Percentiles rank a stretch among this genome's conserved stretches.
Conservation (phyloP, 2,329 filamentous ascomycete genomes). For the Pyrenophora tritici-repentis region DNA sequence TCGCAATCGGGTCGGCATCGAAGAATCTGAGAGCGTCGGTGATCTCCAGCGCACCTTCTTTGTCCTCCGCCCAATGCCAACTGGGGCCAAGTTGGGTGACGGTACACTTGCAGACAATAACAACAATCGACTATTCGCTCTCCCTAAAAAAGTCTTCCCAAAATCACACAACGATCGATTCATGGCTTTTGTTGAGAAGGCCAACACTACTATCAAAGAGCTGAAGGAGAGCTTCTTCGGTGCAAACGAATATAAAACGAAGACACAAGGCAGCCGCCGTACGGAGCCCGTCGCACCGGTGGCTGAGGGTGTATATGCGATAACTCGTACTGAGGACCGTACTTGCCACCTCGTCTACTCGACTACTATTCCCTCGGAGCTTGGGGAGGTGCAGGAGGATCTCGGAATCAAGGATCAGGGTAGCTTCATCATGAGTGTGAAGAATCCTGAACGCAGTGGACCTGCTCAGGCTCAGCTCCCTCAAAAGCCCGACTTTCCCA, state of each 20-base stretch:
- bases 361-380: slow-evolving; percentile 71
- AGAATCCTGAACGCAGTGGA: slow-evolving; percentile 74
- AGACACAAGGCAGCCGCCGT: slow-evolving; percentile 72
- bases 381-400: slow-evolving; percentile 74
- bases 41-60: slow-evolving; percentile 82
- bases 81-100: slow-evolving; percentile 69
- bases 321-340: slow-evolving; percentile 69
- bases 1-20: slow-evolving; percentile 73
- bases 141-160: slow-evolving; percentile 86
- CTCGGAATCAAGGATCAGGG: slow-evolving; percentile 73
- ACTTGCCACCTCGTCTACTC: slow-evolving; percentile 81
- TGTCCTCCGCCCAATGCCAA: slow-evolving; percentile 73
- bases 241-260: slow-evolving; percentile 72
- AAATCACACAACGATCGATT: slow-evolving; percentile 70
- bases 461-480: slow-evolving; percentile 68
- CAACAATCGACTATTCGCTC: slow-evolving; percentile 72
- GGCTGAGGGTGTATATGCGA: slow-evolving; percentile 85
- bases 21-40: slow-evolving; percentile 68
- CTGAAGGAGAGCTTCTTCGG: slow-evolving; percentile 75
- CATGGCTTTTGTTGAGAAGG: slow-evolving; percentile 83
- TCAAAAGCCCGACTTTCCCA: slow-evolving; percentile 69
- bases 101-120: slow-evolving; percentile 61
- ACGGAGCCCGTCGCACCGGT: slow-evolving; percentile 72
- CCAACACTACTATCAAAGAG: slow-evolving; percentile 65
- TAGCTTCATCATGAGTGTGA: slow-evolving; percentile 77